Percentiles rank a stretch among this genome's conserved stretches.
Evolutionary conservation across 805 yeast genomes (phyloP).

Genomic region (Myxozyma monticola): DNA sequence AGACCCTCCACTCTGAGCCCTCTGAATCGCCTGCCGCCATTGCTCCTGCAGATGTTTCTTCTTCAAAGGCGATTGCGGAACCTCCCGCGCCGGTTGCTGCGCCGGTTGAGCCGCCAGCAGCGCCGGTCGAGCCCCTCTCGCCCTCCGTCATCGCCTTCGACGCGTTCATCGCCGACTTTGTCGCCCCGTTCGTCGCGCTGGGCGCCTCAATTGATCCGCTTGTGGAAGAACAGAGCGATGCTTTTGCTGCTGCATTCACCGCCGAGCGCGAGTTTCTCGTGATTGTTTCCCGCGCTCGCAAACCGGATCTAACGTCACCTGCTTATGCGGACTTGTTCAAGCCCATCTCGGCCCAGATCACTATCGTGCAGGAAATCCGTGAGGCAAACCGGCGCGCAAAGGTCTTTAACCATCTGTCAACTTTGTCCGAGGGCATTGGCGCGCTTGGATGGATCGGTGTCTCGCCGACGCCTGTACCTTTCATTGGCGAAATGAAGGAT

Average conservation of each 20-base stretch:
- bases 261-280: conserved; percentile 60
- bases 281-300: conserved; percentile 59
- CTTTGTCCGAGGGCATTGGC: conserved; percentile 86
- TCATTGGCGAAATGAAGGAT: conserved; percentile 80
- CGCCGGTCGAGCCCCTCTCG: conserved; percentile 26
- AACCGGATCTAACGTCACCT: conserved; percentile 55
- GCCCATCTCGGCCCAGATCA: conserved; percentile 67
- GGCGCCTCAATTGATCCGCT: conserved; percentile 58
- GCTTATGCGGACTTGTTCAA: conserved; percentile 55
- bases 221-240: conserved; percentile 51
- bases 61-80: too few relatives aligned
- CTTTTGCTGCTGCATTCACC: conserved; percentile 56
- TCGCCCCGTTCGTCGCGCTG: conserved; percentile 59
- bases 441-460: conserved; percentile 88
- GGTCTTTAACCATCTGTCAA: conserved; percentile 67
- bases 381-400: conserved; percentile 73
- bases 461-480: conserved; percentile 66
- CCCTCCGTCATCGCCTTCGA: conserved; percentile 46
- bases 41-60: conserved; percentile 28
- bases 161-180: conserved; percentile 49
- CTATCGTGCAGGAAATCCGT: conserved; percentile 60
- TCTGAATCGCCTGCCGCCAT: conserved; percentile 28
- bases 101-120: conserved; percentile 30
- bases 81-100: conserved; percentile 27
- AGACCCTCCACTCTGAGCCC: conserved; percentile 41